A percentile compares a stretch with the other conserved stretches of the same genome.
These are phyloP conservation scores for Aspergillus uvarum DNA, from an alignment of 2,329 filamentous ascomycete species.

Conservation along the genomic window DNA sequence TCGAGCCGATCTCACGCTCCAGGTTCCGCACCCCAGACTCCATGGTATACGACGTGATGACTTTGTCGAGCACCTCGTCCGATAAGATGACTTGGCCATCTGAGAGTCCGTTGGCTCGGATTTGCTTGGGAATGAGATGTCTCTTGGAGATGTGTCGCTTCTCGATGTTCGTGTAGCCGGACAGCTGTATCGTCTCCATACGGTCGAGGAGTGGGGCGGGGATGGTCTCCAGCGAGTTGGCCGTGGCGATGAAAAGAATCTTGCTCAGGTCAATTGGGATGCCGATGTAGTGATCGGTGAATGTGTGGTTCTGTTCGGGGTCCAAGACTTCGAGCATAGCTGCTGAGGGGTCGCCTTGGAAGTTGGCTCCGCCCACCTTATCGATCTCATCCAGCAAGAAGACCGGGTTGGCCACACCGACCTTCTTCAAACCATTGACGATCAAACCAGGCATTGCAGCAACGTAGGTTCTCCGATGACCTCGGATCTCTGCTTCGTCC, in stretches of 20 bases:
- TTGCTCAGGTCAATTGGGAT: conserved; percentile 95
- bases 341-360: conserved; percentile 92
- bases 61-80: conserved; percentile 85
- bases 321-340: conserved; percentile 98
- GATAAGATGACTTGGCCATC: conserved; percentile 73
- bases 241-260: conserved; percentile 95
- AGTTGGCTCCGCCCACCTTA: conserved; percentile 87
- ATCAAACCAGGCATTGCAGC: conserved; percentile 98
- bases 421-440: conserved; percentile 91
- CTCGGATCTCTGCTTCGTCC: conserved; percentile 94
- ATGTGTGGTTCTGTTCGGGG: conserved; percentile 93
- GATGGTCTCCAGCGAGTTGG: conserved; percentile 92
- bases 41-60: conserved; percentile 94
- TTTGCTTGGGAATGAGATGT: conserved; percentile 95
- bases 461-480: conserved; percentile 92
- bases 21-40: conserved; percentile 95
- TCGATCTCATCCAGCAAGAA: conserved; percentile 97
- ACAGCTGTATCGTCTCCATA: conserved; percentile 93
- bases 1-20: conserved; percentile 90
- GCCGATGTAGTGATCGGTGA: conserved; percentile 94
- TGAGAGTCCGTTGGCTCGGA: conserved; percentile 81
- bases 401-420: conserved; percentile 91
- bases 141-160: conserved; percentile 91
- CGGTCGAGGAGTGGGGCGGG: conserved; percentile 90
- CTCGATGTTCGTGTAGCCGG: conserved; percentile 94